phyloP scores from a whole-genome alignment of 176 grass and related monocot species.

The Saccharum officinarum region DNA sequence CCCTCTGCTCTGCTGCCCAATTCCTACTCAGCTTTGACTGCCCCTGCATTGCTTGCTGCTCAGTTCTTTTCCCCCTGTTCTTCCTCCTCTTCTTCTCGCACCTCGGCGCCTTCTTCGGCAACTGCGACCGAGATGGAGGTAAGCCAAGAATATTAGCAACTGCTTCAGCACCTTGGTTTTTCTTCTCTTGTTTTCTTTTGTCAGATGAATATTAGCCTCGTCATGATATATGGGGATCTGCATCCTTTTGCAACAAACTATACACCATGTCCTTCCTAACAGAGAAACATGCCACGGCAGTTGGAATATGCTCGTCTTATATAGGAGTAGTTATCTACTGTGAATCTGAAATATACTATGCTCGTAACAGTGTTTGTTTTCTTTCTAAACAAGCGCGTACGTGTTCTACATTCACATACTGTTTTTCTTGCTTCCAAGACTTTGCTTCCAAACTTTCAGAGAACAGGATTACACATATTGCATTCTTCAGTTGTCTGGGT shows the following conservation, averaged over 20 bases:
- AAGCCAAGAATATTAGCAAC: slow-evolving; percentile 6
- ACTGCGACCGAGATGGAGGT: slow-evolving; percentile 49
- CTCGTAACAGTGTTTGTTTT: neutral
- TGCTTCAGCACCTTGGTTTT: neutral
- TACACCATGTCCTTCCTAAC: neutral
- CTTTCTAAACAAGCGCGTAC: neutral
- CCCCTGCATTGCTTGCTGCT: slow-evolving; percentile 12
- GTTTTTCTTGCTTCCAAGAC: neutral
- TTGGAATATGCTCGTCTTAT: slow-evolving; percentile 11
- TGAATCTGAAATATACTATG: slow-evolving; percentile 16
- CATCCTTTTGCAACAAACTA: neutral
- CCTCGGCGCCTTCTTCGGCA: neutral
- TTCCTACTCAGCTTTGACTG: slow-evolving; percentile 31
- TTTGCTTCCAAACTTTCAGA: neutral
- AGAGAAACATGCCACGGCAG: neutral
- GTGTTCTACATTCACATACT: neutral
- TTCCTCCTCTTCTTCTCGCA: neutral
- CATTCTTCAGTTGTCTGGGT: too few relatives aligned
- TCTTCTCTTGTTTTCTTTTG: neutral
- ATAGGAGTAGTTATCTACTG: neutral
- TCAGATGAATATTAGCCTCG: neutral
- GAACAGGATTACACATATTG: too few relatives aligned
- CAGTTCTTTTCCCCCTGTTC: neutral
- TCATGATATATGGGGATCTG: neutral
- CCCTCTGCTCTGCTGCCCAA: neutral